Conservation (phyloP, 2,329 filamentous ascomycete genomes). For the Phyllosticta citribraziliensis region DNA sequence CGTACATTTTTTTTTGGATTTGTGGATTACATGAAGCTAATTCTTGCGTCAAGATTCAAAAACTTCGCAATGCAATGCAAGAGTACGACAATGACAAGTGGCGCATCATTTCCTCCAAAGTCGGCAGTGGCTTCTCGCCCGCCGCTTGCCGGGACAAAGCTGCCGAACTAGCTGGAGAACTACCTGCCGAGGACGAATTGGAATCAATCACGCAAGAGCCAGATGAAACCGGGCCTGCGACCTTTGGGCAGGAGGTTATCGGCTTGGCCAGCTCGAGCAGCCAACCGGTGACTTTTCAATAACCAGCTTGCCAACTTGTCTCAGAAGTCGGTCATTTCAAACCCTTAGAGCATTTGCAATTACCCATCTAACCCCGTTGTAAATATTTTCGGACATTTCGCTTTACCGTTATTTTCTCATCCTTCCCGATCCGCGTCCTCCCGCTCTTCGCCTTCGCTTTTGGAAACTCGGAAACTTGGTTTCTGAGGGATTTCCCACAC, state of each 20-base stretch:
- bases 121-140: constrained; percentile 82
- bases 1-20: background rate
- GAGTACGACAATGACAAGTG: constrained; percentile 89
- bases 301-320: background rate
- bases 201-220: constrained; percentile 4
- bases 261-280: constrained; percentile 6
- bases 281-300: constrained; percentile 6
- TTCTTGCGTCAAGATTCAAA: constrained; percentile 53
- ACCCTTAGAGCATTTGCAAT: background rate
- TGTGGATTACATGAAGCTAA: background rate
- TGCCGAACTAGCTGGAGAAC: constrained; percentile 41
- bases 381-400: background rate
- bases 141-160: constrained; percentile 77
- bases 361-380: background rate
- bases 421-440: background rate
- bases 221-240: constrained; percentile 3
- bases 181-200: constrained; percentile 5
- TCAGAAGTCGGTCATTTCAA: background rate
- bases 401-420: background rate
- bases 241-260: constrained; percentile 4
- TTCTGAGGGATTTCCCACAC: background rate
- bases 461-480: background rate
- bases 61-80: constrained; percentile 64
- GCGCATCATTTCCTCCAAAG: constrained; percentile 83
- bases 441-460: background rate